Evolutionary conservation across 306 rosid genomes (phyloP), one percentile per base, ranked within the genome.

Genomic region (Trifolium dubium): DNA sequence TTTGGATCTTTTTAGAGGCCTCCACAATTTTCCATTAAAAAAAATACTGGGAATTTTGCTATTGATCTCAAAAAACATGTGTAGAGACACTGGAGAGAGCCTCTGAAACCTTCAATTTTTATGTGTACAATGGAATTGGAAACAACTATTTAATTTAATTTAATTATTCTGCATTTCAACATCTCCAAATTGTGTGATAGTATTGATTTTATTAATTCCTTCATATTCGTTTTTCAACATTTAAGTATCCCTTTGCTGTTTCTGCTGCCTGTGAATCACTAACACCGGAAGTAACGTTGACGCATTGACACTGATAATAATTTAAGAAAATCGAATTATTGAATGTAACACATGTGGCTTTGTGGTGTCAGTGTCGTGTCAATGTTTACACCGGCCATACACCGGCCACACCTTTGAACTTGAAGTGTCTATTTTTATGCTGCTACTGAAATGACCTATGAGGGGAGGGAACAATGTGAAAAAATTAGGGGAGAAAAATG

Each of bases 21-120:
- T 79, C 85, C 83, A 77, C 83, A 77, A 67, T 73, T 81, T 83
- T 81, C 81, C 84, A 64, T 80, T 66, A 43, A 55, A 64, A 32
- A 56, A 68, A 76, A 73, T 64, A 69, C 83, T 79, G 81, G 81
- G 84, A 82, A 76, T 85, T 87, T 86, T 79, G 85, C 74, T 74
- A 67, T 82, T 83, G 81, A 71, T 74, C 88, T 83, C 63, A 78
- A 77, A 49, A 49, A 54, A 13, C 67, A 34, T 76, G 79, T 84
- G 76, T 50, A 70, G 64, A 71, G 84, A 75, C 72, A 28, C 3
- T 10, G 82, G 59, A 79, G 75, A 56, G 75, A 56, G 80, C 83
- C 71, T 66, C 10, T 60, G 81, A 67, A 56, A 54, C 46, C 80
- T 18, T 80, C 75, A 77, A 71, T 59, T 78, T 83, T 77, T 37